Evolutionary conservation across 176 grass and related monocot genomes (phyloP), one percentile per base, ranked within the genome.

Genomic region (Ananas comosus): DNA sequence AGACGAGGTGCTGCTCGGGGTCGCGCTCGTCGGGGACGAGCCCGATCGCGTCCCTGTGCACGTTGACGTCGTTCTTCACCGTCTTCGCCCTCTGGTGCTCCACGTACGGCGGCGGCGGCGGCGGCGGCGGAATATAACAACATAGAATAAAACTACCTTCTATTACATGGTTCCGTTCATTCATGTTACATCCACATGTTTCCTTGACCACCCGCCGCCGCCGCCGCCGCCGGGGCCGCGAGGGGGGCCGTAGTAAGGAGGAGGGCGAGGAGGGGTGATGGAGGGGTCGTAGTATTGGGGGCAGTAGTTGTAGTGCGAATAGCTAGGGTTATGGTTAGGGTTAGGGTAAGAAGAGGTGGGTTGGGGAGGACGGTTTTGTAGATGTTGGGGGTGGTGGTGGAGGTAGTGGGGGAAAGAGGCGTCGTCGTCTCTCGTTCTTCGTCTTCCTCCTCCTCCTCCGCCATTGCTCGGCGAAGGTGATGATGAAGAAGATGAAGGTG

Each of bases 31-130:
- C 87, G 11, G 75, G 82, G 11, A 88, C 75, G 74, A 99, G 82
- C n/a, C 81, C 67, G 74, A 99, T 91, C 63, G 84, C 83, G 59
- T 93, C 84, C 82, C 93, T 99, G 66, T 87, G 94, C 87, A 99
- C 66, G 72, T 99, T 99, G 53, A 93, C 47, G 64, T 88, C 85
- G 76, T 88, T 99, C 89, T 93, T 99, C 64, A 99, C 82, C 68
- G 71, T 99, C 80, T 51, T 84, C 1, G 94, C 76, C 77, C 82
- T 88, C 87, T 85, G 81, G 73, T 89, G 81, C 65, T 85, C 86
- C 4, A 92, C 88, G 73, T 72, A 90, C 70, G 91, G 81, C 29
- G 83, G 83, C 58, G 94, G 86, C 17, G 71, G 82, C 0, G 33
- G 69, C 51, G 56, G 49, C 13, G 14, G 76, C 21, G 72, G 72